Percentiles rank a stretch among this genome's conserved stretches.
These are phyloP conservation scores for Ophiocordyceps unilateralis DNA, from an alignment of 2,329 filamentous ascomycete genomes.

Conservation along the genomic window DNA sequence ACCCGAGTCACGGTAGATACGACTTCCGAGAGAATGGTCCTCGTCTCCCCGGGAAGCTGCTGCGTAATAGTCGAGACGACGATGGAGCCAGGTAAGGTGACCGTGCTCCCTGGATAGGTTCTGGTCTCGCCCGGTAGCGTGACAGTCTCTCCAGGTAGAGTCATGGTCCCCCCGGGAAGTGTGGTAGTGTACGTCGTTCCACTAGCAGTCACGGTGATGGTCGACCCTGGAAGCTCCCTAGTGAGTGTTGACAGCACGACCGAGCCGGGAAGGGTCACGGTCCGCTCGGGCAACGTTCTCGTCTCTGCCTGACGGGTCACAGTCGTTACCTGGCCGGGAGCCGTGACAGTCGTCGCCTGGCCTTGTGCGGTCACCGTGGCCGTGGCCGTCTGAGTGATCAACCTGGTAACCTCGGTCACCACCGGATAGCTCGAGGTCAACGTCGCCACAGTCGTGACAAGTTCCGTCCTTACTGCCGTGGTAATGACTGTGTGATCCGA, in stretches of 20 bases:
- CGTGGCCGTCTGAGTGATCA: slow-evolving; percentile 2
- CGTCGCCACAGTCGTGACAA: slow-evolving; percentile 4
- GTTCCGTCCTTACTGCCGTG: slow-evolving; percentile 4
- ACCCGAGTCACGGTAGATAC: neutral
- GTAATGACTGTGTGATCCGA: slow-evolving; percentile 3
- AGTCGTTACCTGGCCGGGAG: slow-evolving; percentile 2
- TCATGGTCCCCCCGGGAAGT: slow-evolving; percentile 1
- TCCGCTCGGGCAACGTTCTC: neutral
- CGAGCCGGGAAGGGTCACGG: neutral
- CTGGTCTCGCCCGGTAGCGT: neutral
- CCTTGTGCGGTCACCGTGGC: slow-evolving; percentile 2
- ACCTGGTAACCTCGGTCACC: slow-evolving; percentile 3
- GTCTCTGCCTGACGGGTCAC: slow-evolving; percentile 3
- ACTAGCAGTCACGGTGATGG: neutral
- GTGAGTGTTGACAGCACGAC: neutral
- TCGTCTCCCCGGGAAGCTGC: neutral
- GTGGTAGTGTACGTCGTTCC: neutral
- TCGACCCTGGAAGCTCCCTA: neutral
- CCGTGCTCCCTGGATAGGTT: neutral
- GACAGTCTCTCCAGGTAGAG: slow-evolving; percentile 3
- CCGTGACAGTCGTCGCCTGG: neutral
- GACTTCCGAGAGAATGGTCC: neutral
- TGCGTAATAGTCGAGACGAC: neutral
- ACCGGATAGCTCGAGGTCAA: slow-evolving; percentile 5
- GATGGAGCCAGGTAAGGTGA: slow-evolving; percentile 2